Percentiles rank a stretch among this genome's conserved stretches.
Evolutionary conservation across 169 alveolate species (phyloP).

Genomic region (Cryptosporidium ryanae): DNA sequence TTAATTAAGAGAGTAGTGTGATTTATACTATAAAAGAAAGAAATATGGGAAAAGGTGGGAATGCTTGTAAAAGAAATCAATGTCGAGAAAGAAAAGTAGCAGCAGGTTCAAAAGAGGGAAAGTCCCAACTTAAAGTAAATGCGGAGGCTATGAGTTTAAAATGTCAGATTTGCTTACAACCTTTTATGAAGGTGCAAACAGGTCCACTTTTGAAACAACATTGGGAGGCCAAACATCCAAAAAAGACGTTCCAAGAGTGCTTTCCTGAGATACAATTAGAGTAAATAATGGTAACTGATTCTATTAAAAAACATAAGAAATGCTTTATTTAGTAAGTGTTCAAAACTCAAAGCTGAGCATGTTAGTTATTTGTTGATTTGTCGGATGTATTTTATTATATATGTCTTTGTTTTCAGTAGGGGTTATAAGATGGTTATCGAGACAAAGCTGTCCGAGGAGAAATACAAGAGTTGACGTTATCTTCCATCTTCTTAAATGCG

Average conservation of each 20-base stretch:
- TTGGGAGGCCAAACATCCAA: slow-evolving; percentile 75
- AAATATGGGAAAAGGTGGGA: slow-evolving; percentile 74
- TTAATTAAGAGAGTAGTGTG: no score
- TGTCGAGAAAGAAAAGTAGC: slow-evolving; percentile 64
- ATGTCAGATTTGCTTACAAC: slow-evolving; percentile 62
- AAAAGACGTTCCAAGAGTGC: slow-evolving; percentile 49
- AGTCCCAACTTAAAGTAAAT: slow-evolving; percentile 66
- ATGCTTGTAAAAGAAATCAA: slow-evolving; percentile 72
- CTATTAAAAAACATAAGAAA: neutral
- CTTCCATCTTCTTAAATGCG: slow-evolving; percentile 46
- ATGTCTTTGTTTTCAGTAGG: slow-evolving; percentile 16
- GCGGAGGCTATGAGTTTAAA: slow-evolving; percentile 74
- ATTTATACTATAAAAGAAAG: no score
- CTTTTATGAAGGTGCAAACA: slow-evolving; percentile 73
- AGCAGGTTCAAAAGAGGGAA: slow-evolving; percentile 51
- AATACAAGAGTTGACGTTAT: slow-evolving; percentile 60
- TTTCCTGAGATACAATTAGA: slow-evolving; percentile 31
- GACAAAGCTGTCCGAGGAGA: slow-evolving; percentile 40
- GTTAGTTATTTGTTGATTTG: slow-evolving; percentile 51
- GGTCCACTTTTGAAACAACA: slow-evolving; percentile 66
- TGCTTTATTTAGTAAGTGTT: neutral
- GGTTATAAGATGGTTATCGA: slow-evolving; percentile 35
- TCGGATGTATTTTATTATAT: slow-evolving; percentile 36
- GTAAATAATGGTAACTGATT: slow-evolving; percentile 63
- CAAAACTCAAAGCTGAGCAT: slow-evolving; percentile 2